Conservation (phyloP, 1,284 basidiomycete species). For the Neonothopanus nambi region DNA sequence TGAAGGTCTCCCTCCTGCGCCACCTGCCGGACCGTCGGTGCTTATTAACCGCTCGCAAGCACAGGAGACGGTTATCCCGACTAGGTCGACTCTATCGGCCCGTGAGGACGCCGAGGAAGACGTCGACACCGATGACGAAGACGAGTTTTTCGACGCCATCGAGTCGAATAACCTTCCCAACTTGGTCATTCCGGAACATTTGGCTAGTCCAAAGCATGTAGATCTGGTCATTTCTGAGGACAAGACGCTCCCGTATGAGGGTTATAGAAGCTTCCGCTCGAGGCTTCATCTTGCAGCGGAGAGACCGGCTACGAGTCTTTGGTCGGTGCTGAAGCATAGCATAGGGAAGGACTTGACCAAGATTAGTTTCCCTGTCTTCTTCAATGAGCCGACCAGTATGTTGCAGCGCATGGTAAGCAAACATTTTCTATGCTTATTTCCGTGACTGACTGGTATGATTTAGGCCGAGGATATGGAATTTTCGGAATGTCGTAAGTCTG, state of each 20-base stretch:
- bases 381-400: conserved; percentile 98
- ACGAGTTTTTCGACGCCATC: conserved; percentile 98
- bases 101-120: conserved; percentile 42
- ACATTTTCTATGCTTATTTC: background rate
- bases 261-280: conserved; percentile 71
- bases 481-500: conserved; percentile 82
- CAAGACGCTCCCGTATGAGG: conserved; percentile 50
- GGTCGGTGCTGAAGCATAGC: conserved; percentile 94
- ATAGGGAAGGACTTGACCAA: conserved; percentile 98
- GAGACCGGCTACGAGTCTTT: conserved; percentile 88
- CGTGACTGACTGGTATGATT: background rate
- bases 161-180: conserved; percentile 81
- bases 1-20: conserved; percentile 2
- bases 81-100: conserved; percentile 10
- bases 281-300: conserved; percentile 78
- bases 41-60: conserved; percentile 6
- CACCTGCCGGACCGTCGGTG: background rate
- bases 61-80: conserved; percentile 14
- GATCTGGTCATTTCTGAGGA: conserved; percentile 23
- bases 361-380: conserved; percentile 95
- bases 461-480: conserved; percentile 95
- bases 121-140: conserved; percentile 82
- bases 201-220: conserved; percentile 38
- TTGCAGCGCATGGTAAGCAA: conserved; percentile 73
- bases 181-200: conserved; percentile 64